Base-by-base conservation (phyloP, 2,329 filamentous ascomycete genomes). In the Nectriaceae sp. region DNA sequence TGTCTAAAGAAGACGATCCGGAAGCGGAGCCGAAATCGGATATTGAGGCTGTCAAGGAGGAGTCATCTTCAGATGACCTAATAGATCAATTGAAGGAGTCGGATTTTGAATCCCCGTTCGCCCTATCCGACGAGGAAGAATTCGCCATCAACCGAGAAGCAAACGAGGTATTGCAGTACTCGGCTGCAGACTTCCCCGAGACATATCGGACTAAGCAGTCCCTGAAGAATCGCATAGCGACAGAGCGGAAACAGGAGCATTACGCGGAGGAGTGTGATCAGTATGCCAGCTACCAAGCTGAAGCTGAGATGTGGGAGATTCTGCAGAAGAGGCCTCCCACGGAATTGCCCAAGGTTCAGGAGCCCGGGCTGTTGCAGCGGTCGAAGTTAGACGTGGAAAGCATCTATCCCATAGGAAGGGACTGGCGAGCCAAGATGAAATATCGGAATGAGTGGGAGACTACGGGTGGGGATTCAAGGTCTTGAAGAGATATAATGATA, bases 381-480 rank as follows among this genome's bases (percentile, higher is more conserved):
- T 64, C 61, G 11, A 67, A 57, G 15, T 40, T 63, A 42, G 64
- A 65, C 4, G 61, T 75, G 5, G 68, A 71, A 46, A 64, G 66
- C 22, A 50, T 72, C 21, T 69, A 70, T 41, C 64, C 71, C 4
- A 59, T 67, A 21, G 65, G 68, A 18, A 50, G 60, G 40, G 61
- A 70, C 38, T 78, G 77, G 76, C 67, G 70, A 40, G 61, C 61
- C 6, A 65, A 58, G 44, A 52, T 71, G 21, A 58, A 60, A 10
- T 73, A 69, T 42, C 61, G 60, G 24, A 68, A 67, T 46, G 70
- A 76, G 44, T 79, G 76, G 76, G 75, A 79, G 54, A 60, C n/a
- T n/a, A n/a, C 33, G 16, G 38, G 47, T 19, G 43, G 47, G 22
- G 22, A 11, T 11, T 11, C 36, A 10, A 19, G 22, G 26, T 15